Conservation (phyloP, 257 asterid species). For the Oldenlandia corymbosa region DNA sequence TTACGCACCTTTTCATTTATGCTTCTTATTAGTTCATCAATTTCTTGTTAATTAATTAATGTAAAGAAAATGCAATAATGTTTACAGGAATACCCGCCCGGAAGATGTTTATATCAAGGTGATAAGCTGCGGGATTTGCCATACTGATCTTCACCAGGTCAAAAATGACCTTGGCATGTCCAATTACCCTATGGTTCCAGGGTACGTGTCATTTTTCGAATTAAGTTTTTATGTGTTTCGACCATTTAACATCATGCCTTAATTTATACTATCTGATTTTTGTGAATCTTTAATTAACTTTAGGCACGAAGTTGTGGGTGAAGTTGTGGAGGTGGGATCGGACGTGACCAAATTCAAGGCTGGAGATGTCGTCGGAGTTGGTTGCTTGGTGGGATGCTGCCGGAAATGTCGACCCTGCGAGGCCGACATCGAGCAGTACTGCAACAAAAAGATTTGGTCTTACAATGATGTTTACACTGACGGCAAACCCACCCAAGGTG, state of each 20-base stretch:
- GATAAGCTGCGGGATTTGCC: slow-evolving; percentile 83
- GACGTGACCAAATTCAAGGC: slow-evolving; percentile 57
- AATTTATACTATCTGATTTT: not conserved
- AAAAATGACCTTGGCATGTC: slow-evolving; percentile 96
- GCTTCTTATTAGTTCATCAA: not conserved
- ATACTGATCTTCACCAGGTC: slow-evolving; percentile 73
- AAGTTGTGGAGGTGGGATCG: slow-evolving; percentile 81
- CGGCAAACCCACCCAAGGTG: slow-evolving; percentile 89
- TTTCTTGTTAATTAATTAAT: not conserved
- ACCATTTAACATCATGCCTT: too few species aligned
- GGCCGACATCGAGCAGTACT: slow-evolving; percentile 75
- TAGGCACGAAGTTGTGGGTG: slow-evolving; percentile 96
- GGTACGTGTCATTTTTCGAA: slow-evolving; percentile 36
- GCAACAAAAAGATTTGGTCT: slow-evolving; percentile 92
- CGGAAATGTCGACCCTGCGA: slow-evolving; percentile 60
- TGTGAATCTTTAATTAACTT: slow-evolving; percentile 1
- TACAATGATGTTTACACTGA: slow-evolving; percentile 86
- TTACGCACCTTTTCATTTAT: not conserved
- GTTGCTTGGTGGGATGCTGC: slow-evolving; percentile 76
- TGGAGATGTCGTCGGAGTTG: slow-evolving; percentile 82
- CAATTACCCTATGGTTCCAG: slow-evolving; percentile 95
- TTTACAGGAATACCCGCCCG: slow-evolving; percentile 73
- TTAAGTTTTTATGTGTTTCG: too few species aligned
- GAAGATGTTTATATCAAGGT: slow-evolving; percentile 82
- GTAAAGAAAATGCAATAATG: too few species aligned